Base-by-base conservation (phyloP, 805 yeast genomes). In the Starmera quercuum region DNA sequence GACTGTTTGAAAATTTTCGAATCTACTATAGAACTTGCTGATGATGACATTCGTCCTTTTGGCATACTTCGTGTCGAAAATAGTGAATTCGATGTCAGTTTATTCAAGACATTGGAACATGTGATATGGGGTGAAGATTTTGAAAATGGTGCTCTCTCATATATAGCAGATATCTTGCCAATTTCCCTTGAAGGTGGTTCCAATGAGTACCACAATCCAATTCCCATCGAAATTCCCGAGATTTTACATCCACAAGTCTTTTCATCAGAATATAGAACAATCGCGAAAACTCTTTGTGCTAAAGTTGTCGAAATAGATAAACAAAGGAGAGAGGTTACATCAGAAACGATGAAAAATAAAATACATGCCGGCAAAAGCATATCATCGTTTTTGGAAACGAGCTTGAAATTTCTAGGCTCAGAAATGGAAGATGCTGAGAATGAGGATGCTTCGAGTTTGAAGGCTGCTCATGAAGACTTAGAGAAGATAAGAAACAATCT, bases 211-310 rank as follows among this genome's bases (percentile, higher is more conserved):
- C 26, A 21, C 8, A 28, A 32, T 3, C 27, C 46, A 1, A 44
- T 45, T 2, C 61, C 60, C 0, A 44, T 63, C 27, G 41, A 46
- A 9, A 20, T 64, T 12, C 44, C 47, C 2, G 58, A 56, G 16
- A 33, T 34, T 14, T 54, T 64, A 29, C 64, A 63, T 34, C 70
- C 71, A 0, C 68, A 66, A 34, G 46, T 66, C 2, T 66, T 57
- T 38, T 47, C 64, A 0, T 33, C 45, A 11, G 56, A 58, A 13
- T 52, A 52, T 30, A 39, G 22, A 16, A 26, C 27, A 0, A 26
- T 44, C 2, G 31, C 46, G 12, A 15, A 30, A 6, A 42, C 42
- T 4, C 14, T 42, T 1, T n/a, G 27, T 11, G 11, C 14, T 1
- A 26, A 40, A 7, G 27, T 28, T 5, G 18, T 30, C 5, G 31